Evolutionary conservation across 306 rosid species (phyloP), one percentile per base, ranked within the genome.

Genomic region (Rubus parviflorus): DNA sequence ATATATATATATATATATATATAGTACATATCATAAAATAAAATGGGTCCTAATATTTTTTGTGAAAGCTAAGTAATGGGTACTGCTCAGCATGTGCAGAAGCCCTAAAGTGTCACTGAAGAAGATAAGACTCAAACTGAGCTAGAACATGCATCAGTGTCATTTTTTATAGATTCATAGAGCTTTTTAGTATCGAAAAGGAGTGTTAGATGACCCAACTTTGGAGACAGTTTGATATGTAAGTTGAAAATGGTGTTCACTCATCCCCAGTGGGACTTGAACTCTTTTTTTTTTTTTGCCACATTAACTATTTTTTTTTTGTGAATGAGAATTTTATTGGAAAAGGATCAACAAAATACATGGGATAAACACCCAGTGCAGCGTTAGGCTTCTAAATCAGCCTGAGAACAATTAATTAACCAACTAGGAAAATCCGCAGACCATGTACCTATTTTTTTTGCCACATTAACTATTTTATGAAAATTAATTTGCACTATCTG

Each of bases 111-210:
- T 17, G 0, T 25, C 20, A 11, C 2, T 5, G 53, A 73, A 54
- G 66, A 72, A 57, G 54, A 42, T 57, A 43, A 56, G 76, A 41
- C 68, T 5, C 17, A 30, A 57, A 58, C 22, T 22, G 77, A 42
- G 58, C 16, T 42, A 22, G 54, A 54, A 42, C 25, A 57, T 67
- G 71, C 51, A 54, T 35, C n/a, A 30, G 67, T 62, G 52, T 2
- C 51, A 23, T 7, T 43, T 42, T 56, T 52, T 56, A 8, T 73
- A 56, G 42, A 40, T n/a, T 41, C 67, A 56, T 73, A 16, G 25
- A 1, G 25, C 48, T 4, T 58, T 43, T 43, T 20, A 25, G 47
- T 9, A 20, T 51, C 52, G 46, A 54, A 19, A 22, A 7, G 23
- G 17, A 7, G 52, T 38, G 22, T 38, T 15, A n/a, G 25, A 42